Percentiles rank a stretch among this genome's conserved stretches.
Conservation (phyloP, 2,329 filamentous ascomycete species). For the Fusarium liriodendri region DNA sequence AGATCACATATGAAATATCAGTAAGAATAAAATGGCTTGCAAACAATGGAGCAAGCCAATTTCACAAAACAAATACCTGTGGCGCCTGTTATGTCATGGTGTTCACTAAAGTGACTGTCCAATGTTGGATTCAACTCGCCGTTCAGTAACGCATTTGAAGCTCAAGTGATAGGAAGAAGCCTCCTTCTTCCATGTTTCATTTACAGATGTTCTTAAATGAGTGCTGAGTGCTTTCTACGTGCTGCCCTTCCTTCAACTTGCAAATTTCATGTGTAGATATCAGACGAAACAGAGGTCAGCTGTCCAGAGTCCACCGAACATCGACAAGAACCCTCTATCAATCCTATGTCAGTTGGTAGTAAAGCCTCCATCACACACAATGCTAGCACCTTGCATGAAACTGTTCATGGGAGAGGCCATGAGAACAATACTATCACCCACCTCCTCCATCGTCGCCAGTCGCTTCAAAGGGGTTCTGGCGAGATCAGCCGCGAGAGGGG, state of each 20-base stretch:
- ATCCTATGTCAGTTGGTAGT: conserved; percentile 39
- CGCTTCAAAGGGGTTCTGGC: conserved; percentile 60
- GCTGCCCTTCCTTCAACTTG: neutral
- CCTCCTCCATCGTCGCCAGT: conserved; percentile 61
- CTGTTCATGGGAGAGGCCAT: conserved; percentile 64
- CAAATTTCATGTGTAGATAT: neutral
- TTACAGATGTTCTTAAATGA: neutral
- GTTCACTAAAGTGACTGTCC: neutral
- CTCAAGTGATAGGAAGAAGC: neutral
- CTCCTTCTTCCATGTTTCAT: neutral
- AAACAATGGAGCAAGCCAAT: neutral
- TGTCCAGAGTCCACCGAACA: neutral
- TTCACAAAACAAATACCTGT: neutral
- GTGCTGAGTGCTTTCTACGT: neutral
- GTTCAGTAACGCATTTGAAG: neutral
- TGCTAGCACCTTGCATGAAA: conserved; percentile 60
- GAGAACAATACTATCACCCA: conserved; percentile 64
- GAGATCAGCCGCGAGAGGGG: conserved; percentile 53
- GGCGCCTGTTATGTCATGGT: neutral
- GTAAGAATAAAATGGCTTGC: neutral
- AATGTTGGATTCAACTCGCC: neutral
- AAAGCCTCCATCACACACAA: conserved; percentile 61
- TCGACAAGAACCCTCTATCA: neutral
- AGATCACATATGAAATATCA: neutral
- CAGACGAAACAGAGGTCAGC: neutral